Evolutionary conservation across 805 yeast species (phyloP), one percentile per base, ranked within the genome.

Genomic region (Kazachstania psychrophila): DNA sequence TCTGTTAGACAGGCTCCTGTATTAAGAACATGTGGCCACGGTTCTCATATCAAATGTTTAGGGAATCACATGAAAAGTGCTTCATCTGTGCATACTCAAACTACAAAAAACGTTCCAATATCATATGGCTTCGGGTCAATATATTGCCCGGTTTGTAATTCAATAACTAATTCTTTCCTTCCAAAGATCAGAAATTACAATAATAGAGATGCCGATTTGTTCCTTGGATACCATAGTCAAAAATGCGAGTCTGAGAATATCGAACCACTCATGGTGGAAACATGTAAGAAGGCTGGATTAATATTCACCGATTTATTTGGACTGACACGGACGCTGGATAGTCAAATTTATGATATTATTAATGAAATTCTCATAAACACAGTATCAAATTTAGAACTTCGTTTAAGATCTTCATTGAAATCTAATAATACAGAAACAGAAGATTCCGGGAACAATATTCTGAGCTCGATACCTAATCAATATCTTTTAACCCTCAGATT

Each of bases 121-220:
- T 76, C 82, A 43, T 60, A 68, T 10, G 77, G 76, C 20, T 73
- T 74, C 39, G 73, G 76, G 6, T 94, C 88, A 49, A 80, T 84
- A 46, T 61, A 84, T 18, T 89, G 98, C 52, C 97, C 97, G 0
- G 68, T 89, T 25, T 89, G 98, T 64, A 86, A 86, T 42, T 80
- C 94, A 0, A 65, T 89, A 31, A 82, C 81, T 52, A 89, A 89
- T 52, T 69, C 80, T 41, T 86, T 89, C 53, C 62, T 89, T 29
- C 98, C 97, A 0, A 65, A 82, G 24, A 20, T 47, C 3, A 29
- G 22, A 19, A 29, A 39, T n/a, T 38, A 33, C 11, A 41, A 38
- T 19, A 32, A 26, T 22, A 37, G 39, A 30, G 12, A 30, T 10
- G 31, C 29, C 6, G 36, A 36, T 3, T 39, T 28, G 7, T 43